A percentile compares a stretch with the other conserved stretches of the same genome.
phyloP scores from a whole-genome alignment of 2,329 filamentous ascomycete species.

The Cercospora zeae-maydis region DNA sequence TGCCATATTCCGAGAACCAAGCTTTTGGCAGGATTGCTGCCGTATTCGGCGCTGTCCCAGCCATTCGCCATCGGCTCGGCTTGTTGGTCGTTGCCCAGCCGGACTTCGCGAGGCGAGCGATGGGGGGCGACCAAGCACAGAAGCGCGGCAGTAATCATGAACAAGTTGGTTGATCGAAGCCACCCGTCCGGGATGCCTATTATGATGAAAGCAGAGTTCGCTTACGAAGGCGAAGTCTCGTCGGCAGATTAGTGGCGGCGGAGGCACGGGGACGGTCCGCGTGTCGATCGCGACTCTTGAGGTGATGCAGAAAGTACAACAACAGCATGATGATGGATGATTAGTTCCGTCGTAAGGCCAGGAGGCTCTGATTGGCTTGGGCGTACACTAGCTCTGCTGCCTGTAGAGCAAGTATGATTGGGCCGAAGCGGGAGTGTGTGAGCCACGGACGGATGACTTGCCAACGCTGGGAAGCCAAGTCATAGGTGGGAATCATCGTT shows the following conservation, averaged over 20 bases:
- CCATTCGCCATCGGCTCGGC: constrained; percentile 10
- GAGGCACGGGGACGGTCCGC: background rate
- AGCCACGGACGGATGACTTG: constrained; percentile 1
- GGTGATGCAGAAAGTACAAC: background rate
- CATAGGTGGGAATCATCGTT: background rate
- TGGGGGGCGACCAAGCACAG: background rate
- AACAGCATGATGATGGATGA: background rate
- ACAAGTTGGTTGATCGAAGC: background rate
- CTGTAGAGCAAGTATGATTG: background rate
- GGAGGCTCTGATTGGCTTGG: background rate
- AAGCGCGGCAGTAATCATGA: background rate
- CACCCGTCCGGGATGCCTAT: background rate
- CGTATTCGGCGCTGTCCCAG: background rate
- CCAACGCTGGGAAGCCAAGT: background rate
- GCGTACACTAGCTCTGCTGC: background rate
- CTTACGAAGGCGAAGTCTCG: background rate
- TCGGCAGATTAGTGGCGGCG: background rate
- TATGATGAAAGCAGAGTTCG: background rate
- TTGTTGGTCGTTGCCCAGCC: constrained; percentile 5
- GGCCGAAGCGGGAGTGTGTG: background rate
- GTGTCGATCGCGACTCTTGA: background rate
- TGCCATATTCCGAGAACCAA: background rate
- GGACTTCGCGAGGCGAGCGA: constrained; percentile 9
- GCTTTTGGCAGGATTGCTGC: background rate
- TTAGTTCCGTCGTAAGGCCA: background rate